A percentile compares a stretch with the other conserved stretches of the same genome.
Conservation (phyloP, 495 filamentous ascomycete genomes). For the Arthonia radiata region DNA sequence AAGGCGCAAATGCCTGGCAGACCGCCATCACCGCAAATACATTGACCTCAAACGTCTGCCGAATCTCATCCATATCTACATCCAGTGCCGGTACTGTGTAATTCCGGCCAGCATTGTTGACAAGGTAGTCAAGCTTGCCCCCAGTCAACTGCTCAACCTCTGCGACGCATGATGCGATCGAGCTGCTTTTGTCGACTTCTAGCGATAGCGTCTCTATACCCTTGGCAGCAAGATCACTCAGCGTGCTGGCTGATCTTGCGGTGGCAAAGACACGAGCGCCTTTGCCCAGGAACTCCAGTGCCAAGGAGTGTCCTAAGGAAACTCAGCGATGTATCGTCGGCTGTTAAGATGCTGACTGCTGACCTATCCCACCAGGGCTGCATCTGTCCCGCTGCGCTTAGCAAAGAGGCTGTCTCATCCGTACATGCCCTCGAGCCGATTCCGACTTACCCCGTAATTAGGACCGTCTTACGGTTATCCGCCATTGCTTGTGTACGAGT, state of each 20-base stretch:
- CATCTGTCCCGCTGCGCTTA: conserved; percentile 15
- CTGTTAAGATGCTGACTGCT: too few relatives aligned
- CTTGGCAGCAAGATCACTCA: conserved; percentile 20
- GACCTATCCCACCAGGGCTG: conserved; percentile 33
- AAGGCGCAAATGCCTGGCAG: conserved; percentile 30
- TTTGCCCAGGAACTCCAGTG: conserved; percentile 23
- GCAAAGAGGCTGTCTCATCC: neutral
- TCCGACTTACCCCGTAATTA: conserved; percentile 21
- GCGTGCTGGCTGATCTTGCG: conserved; percentile 22
- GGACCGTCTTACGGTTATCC: conserved; percentile 18
- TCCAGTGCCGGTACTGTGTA: conserved; percentile 39
- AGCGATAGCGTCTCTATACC: conserved; percentile 30
- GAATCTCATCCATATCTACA: conserved; percentile 24
- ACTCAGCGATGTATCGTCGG: too few relatives aligned
- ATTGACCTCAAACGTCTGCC: conserved; percentile 30
- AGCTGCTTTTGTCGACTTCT: conserved; percentile 22
- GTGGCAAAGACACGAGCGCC: conserved; percentile 30
- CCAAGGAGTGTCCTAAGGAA: conserved; percentile 28
- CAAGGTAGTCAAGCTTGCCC: conserved; percentile 27
- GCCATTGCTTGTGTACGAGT: too few relatives aligned
- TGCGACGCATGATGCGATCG: conserved; percentile 18
- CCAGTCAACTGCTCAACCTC: conserved; percentile 19
- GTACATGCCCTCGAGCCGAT: neutral
- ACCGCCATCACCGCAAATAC: conserved; percentile 26
- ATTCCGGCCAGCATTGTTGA: conserved; percentile 37